Evolutionary conservation across 2,329 filamentous ascomycete species (phyloP).

Genomic region (Sclerotinia sclerotiorum): DNA sequence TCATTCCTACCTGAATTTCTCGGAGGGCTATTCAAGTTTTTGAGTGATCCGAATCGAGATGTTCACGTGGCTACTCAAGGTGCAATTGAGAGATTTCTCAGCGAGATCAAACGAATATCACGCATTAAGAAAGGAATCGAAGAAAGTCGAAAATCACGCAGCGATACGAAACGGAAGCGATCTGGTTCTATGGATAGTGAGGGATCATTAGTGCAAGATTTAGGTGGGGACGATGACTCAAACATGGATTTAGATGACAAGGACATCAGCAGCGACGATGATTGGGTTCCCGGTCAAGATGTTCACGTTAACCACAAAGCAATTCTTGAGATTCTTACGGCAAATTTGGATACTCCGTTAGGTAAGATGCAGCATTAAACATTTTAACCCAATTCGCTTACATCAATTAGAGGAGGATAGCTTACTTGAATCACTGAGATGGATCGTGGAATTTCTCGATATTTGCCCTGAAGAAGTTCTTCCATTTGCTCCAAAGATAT

Average conservation of each 20-base stretch:
- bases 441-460: conserved; percentile 95
- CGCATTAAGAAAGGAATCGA: conserved; percentile 88
- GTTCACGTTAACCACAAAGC: conserved; percentile 90
- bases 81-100: conserved; percentile 84
- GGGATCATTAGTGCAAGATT: conserved; percentile 52
- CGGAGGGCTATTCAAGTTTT: conserved; percentile 82
- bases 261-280: conserved; percentile 71
- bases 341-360: conserved; percentile 79
- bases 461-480: conserved; percentile 97
- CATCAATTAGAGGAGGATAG: conserved; percentile 74
- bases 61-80: conserved; percentile 92
- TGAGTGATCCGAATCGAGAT: conserved; percentile 87
- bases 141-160: conserved; percentile 71
- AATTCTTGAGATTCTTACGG: conserved; percentile 87
- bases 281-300: conserved; percentile 97
- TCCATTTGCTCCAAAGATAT: conserved; percentile 86
- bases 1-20: conserved; percentile 90
- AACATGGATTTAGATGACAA: conserved; percentile 57
- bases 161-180: conserved; percentile 64
- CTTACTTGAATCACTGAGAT: conserved; percentile 83
- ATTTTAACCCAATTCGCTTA: conserved; percentile 25
- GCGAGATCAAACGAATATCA: conserved; percentile 92
- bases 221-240: conserved; percentile 60
- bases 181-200: conserved; percentile 69
- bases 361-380: conserved; percentile 50